Evolutionary conservation across 164 flowering plant genomes (phyloP).

Genomic region (Paratinospora sagittata): DNA sequence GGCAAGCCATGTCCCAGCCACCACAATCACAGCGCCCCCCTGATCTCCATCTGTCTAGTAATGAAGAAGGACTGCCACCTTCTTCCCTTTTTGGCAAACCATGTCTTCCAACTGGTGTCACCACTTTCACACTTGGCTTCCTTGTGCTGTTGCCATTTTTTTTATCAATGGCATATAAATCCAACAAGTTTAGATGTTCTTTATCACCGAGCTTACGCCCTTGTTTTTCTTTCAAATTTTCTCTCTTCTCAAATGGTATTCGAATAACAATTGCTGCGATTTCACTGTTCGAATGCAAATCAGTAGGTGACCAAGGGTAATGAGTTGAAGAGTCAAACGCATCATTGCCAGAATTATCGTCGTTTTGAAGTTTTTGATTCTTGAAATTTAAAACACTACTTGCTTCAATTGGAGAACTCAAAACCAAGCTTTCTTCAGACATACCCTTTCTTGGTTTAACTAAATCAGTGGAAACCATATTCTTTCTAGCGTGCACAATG

Average conservation of each 20-base stretch:
- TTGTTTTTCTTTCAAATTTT: conserved; percentile 44
- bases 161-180: conserved; percentile 26
- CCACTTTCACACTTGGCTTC: conserved; percentile 47
- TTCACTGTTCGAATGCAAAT: conserved; percentile 61
- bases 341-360: conserved; percentile 20
- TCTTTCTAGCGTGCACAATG: conserved; percentile 45
- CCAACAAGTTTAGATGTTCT: conserved; percentile 20
- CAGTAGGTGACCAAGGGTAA: conserved; percentile 40
- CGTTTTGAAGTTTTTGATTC: conserved; percentile 22
- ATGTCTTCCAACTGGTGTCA: conserved; percentile 72
- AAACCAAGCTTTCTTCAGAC: conserved; percentile 13
- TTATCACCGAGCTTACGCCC: conserved; percentile 29
- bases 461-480: conserved; percentile 20
- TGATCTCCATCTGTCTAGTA: conserved; percentile 82
- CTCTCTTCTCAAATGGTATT: conserved; percentile 58
- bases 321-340: conserved; percentile 22
- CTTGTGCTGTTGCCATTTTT: conserved; percentile 16
- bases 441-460: conserved; percentile 20
- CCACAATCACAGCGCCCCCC: conserved; percentile 93
- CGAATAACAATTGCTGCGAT: conserved; percentile 67
- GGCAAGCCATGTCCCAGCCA: conserved; percentile 47
- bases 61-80: conserved; percentile 51
- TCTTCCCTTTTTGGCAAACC: conserved; percentile 48
- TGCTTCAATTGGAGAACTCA: conserved; percentile 9
- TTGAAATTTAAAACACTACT: conserved; percentile 16